Percentiles rank a stretch among this genome's conserved stretches.
These are phyloP conservation scores for Camellia lanceoleosa DNA, from an alignment of 148 eudicot genomes.

Conservation along the genomic window DNA sequence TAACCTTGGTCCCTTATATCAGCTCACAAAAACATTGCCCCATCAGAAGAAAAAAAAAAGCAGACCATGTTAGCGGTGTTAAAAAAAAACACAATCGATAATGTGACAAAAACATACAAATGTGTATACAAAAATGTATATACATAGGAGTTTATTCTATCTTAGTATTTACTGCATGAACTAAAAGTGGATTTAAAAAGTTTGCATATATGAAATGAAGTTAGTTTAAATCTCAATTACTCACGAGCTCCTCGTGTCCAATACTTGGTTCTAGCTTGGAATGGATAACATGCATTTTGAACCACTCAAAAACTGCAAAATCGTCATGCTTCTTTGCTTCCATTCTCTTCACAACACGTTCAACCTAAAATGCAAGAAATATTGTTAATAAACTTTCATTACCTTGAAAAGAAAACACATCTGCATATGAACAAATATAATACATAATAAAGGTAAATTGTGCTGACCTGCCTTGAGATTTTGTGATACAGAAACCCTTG, in stretches of 20 bases:
- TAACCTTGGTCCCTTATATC: neutral
- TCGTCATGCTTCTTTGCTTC: slow-evolving; percentile 49
- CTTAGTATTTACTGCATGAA: neutral
- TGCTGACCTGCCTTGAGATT: neutral
- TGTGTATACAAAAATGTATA: neutral
- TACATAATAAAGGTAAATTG: neutral
- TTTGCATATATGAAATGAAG: neutral
- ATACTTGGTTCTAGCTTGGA: slow-evolving; percentile 83
- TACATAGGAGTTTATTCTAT: neutral
- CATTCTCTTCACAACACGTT: slow-evolving; percentile 54
- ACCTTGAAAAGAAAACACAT: neutral
- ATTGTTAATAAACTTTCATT: neutral
- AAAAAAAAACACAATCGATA: neutral
- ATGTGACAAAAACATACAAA: neutral
- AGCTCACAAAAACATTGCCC: neutral
- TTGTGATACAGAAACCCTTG: neutral
- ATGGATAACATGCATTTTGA: slow-evolving; percentile 62
- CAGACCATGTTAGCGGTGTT: slow-evolving; percentile 4
- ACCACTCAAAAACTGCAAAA: slow-evolving; percentile 77
- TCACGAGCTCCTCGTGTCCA: slow-evolving; percentile 86
- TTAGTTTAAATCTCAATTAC: slow-evolving; percentile 20
- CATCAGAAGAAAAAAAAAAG: neutral
- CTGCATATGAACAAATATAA: neutral
- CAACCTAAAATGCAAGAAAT: slow-evolving; percentile 49
- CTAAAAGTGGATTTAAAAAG: neutral